phyloP scores from a whole-genome alignment of 257 asterid genomes.

The Penstemon newberryi region DNA sequence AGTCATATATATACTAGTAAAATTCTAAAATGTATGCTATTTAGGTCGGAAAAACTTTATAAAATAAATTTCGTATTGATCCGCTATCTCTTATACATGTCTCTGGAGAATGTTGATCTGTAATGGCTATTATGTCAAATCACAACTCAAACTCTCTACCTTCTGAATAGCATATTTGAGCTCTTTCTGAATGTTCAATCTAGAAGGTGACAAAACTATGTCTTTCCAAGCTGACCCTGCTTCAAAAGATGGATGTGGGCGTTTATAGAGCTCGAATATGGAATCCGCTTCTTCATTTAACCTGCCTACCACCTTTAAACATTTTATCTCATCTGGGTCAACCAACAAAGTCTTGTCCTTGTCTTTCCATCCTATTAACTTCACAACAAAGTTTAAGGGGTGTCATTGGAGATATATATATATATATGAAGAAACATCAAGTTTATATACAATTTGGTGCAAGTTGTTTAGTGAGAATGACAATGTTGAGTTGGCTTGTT shows the following conservation, averaged over 20 bases:
- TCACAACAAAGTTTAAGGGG: background rate
- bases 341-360: slow-evolving; percentile 66
- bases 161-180: slow-evolving; percentile 49
- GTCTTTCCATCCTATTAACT: slow-evolving; percentile 97
- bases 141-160: slow-evolving; percentile 37
- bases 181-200: slow-evolving; percentile 55
- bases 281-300: slow-evolving; percentile 88
- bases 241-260: slow-evolving; percentile 30
- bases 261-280: slow-evolving; percentile 57
- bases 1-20: background rate
- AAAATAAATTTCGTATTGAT: background rate
- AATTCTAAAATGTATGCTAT: background rate
- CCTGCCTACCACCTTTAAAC: slow-evolving; percentile 49
- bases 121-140: slow-evolving; percentile 1
- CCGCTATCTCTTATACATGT: slow-evolving; percentile 12
- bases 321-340: slow-evolving; percentile 64
- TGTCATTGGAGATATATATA: background rate
- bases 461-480: too few species aligned
- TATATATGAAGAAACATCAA: background rate
- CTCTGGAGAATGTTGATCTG: slow-evolving; percentile 8
- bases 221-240: slow-evolving; percentile 71
- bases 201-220: slow-evolving; percentile 47
- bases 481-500: too few species aligned
- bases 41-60: background rate
- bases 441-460: background rate